phyloP scores from a whole-genome alignment of 352 stramenopile genomes.

The Lagenidium giganteum region DNA sequence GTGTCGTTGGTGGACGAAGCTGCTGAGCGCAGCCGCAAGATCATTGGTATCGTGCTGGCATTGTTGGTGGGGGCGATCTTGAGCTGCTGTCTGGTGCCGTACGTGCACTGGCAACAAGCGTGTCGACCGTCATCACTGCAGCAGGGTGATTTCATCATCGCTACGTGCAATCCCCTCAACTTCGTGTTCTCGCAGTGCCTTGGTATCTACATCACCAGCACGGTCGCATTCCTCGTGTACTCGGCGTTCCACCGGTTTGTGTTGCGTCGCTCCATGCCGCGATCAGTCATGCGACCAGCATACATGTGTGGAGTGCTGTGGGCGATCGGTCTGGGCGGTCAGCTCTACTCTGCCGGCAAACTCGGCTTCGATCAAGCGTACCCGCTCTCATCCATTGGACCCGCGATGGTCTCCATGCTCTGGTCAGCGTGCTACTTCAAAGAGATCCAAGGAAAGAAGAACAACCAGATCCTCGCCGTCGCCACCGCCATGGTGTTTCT shows the following conservation, averaged over 20 bases:
- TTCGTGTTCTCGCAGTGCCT: slow-evolving; percentile 84
- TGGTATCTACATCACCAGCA: slow-evolving; percentile 75
- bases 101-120: slow-evolving; percentile 64
- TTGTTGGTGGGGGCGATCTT: slow-evolving; percentile 66
- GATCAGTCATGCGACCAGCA: slow-evolving; percentile 73
- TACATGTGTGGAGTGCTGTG: slow-evolving; percentile 79
- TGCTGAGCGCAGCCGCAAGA: slow-evolving; percentile 52
- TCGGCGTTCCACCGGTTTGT: slow-evolving; percentile 74
- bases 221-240: slow-evolving; percentile 71
- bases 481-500: slow-evolving; percentile 63
- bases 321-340: slow-evolving; percentile 56
- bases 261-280: slow-evolving; percentile 69
- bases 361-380: slow-evolving; percentile 83
- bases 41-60: slow-evolving; percentile 56
- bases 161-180: slow-evolving; percentile 74
- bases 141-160: slow-evolving; percentile 24
- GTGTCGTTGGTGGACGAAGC: slow-evolving; percentile 37
- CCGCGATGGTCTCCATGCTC: slow-evolving; percentile 81
- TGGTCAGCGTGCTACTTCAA: slow-evolving; percentile 81
- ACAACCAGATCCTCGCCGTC: slow-evolving; percentile 50
- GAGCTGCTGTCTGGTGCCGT: slow-evolving; percentile 73
- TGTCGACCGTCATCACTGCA: slow-evolving; percentile 32
- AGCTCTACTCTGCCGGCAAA: slow-evolving; percentile 67
- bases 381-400: slow-evolving; percentile 72
- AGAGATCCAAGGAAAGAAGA: slow-evolving; percentile 67